Base-by-base conservation (phyloP, 2,329 filamentous ascomycete genomes). In the Botrytis sinoallii region DNA sequence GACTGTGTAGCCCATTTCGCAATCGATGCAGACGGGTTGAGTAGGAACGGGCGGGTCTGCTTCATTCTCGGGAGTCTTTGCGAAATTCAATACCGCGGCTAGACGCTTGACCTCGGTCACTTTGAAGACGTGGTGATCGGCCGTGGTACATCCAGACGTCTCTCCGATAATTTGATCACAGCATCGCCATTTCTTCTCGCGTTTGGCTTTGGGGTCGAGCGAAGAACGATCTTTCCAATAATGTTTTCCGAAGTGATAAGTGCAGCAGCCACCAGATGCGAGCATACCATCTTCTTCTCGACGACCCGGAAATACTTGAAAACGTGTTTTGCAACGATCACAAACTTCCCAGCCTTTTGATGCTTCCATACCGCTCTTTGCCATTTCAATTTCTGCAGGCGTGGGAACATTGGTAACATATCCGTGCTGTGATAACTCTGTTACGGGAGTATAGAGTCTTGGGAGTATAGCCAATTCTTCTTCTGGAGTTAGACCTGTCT, bases 1-100 rank as follows among this genome's bases (percentile, higher is more conserved):
- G 0, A 93, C 93, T 0, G 97, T 99, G 80, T 97, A 98, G 7
- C 93, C 93, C 96, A 99, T 99, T 81, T 99, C 96, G 79, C 96
- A 98, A 81, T 99, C 96, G 79, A 99, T 95, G 76, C 90, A 92
- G 18, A 98, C 90, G 3, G 92, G 93, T 52, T 88, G 68, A 22
- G 46, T 22, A 6, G 61, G 12, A 35, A 44, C 88, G 70, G 87
- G 84, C 1, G 82, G 79, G 0, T 85, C 84, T 1, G 84, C 85
- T 3, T 83, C 78, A 77, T 94, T 94, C 20, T 86, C 83, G 0
- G 95, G 95, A 0, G 96, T 98, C 75, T 89, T 83, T 73, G 89
- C 87, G 81, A 97, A 99, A 70, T 95, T 94, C 78, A 97, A 86
- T 4, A 95, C 84, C 0, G 90, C 85, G 0, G 94, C 94, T 40